Conservation (phyloP, 352 stramenopile species). For the Aphanomyces invadans region DNA sequence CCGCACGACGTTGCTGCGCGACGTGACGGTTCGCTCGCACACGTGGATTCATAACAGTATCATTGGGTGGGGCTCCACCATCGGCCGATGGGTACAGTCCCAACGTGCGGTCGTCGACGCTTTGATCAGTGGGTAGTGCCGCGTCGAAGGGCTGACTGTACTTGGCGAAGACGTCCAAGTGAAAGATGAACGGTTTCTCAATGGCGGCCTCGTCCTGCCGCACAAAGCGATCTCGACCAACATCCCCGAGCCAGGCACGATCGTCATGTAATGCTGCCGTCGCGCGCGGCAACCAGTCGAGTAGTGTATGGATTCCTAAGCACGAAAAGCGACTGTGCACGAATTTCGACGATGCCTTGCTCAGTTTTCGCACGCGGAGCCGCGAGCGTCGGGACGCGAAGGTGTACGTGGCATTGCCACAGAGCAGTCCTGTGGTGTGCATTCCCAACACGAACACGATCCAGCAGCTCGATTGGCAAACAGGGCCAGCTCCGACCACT, state of each 20-base stretch:
- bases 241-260: constrained; percentile 77
- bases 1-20: constrained; percentile 66
- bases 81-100: constrained; percentile 66
- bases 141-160: constrained; percentile 76
- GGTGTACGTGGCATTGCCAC: no score
- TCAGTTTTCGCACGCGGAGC: not conserved
- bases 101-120: not conserved
- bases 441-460: no score
- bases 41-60: constrained; percentile 84
- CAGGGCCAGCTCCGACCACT: no score
- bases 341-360: not conserved
- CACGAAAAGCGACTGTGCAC: no score
- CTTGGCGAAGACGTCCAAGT: constrained; percentile 83
- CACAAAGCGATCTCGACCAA: constrained; percentile 84
- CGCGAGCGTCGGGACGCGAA: no score
- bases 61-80: constrained; percentile 83
- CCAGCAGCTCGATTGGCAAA: no score
- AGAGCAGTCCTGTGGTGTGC: no score
- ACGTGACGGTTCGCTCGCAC: constrained; percentile 68
- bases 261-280: constrained; percentile 63
- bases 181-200: constrained; percentile 86
- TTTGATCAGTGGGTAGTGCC: constrained; percentile 37
- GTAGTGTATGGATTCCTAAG: no score
- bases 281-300: no score
- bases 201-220: constrained; percentile 78